A percentile compares a stretch with the other conserved stretches of the same genome.
phyloP scores from a whole-genome alignment of 179 eudicot genomes.

The Beta lomatogona region DNA sequence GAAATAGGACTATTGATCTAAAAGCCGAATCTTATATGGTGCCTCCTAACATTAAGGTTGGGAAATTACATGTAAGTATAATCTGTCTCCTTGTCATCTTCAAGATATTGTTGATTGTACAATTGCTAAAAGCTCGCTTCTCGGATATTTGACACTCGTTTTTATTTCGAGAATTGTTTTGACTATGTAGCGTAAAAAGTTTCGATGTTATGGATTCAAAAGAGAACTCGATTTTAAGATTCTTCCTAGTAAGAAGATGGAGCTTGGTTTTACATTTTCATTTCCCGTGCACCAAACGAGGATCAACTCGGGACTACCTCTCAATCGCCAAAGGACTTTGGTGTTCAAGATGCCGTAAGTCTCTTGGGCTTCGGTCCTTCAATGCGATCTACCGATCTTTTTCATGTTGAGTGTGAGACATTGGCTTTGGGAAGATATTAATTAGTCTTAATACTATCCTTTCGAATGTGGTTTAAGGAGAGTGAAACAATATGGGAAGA shows the following conservation, averaged over 20 bases:
- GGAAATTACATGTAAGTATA: slow-evolving; percentile 49
- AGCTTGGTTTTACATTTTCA: slow-evolving; percentile 75
- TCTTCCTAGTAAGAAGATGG: slow-evolving; percentile 50
- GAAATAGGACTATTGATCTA: slow-evolving; percentile 32
- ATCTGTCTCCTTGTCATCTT: neutral
- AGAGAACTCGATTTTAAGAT: slow-evolving; percentile 39
- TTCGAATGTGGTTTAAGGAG: too few species aligned
- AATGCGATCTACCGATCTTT: neutral
- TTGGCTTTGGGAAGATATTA: neutral
- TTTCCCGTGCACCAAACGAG: slow-evolving; percentile 66
- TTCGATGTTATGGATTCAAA: slow-evolving; percentile 40
- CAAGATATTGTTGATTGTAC: neutral
- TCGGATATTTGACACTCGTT: slow-evolving; percentile 14
- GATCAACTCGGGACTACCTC: slow-evolving; percentile 54
- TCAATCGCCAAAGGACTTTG: slow-evolving; percentile 63
- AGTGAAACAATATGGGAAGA: too few species aligned
- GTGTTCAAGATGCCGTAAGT: slow-evolving; percentile 57
- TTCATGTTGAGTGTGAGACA: neutral
- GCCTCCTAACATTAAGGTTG: slow-evolving; percentile 56
- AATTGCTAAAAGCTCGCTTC: neutral
- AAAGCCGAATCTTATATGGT: slow-evolving; percentile 39
- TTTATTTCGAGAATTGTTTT: slow-evolving; percentile 53
- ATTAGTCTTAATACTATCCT: neutral
- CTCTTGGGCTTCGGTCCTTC: slow-evolving; percentile 16
- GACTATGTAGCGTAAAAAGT: slow-evolving; percentile 66